A percentile compares a stretch with the other conserved stretches of the same genome.
These are phyloP conservation scores for Mortierella sp. DNA, from an alignment of 371 early-diverging fungal genomes.

Conservation along the genomic window DNA sequence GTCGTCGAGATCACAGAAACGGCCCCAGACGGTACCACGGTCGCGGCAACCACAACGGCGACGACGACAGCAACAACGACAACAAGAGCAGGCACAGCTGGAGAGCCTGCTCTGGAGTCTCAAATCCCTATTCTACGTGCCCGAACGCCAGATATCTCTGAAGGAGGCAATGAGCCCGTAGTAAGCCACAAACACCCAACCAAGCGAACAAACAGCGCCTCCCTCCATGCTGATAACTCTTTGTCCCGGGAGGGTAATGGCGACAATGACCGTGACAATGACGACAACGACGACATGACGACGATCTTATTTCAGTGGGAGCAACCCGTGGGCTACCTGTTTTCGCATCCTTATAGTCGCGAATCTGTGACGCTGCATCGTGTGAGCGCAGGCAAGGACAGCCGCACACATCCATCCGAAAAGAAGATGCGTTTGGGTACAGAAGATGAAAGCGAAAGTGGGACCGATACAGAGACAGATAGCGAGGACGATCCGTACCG, in stretches of 20 bases:
- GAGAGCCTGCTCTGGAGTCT: too few species aligned
- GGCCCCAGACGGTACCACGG: constrained; percentile 22
- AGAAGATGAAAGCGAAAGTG: neutral
- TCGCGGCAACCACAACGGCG: constrained; percentile 12
- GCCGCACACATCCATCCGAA: neutral
- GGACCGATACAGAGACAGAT: neutral
- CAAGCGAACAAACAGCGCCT: neutral
- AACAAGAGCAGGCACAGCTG: neutral
- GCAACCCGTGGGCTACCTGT: constrained; percentile 45
- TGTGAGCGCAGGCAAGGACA: constrained; percentile 3
- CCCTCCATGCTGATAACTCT: neutral
- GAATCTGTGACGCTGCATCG: constrained; percentile 37
- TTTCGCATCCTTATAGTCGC: constrained; percentile 44
- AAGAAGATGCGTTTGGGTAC: constrained; percentile 26
- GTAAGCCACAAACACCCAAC: neutral
- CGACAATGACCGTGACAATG: neutral
- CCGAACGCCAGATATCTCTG: constrained; percentile 38
- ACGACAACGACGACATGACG: constrained; percentile 13
- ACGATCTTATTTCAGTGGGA: constrained; percentile 51
- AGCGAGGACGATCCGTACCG: constrained; percentile 20
- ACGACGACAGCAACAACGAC: constrained; percentile 11
- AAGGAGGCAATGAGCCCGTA: constrained; percentile 7
- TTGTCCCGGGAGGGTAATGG: neutral
- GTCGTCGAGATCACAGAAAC: constrained; percentile 45
- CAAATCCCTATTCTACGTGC: constrained; percentile 34